phyloP scores from a whole-genome alignment of 306 rosid genomes.

The Fragaria iinumae region DNA sequence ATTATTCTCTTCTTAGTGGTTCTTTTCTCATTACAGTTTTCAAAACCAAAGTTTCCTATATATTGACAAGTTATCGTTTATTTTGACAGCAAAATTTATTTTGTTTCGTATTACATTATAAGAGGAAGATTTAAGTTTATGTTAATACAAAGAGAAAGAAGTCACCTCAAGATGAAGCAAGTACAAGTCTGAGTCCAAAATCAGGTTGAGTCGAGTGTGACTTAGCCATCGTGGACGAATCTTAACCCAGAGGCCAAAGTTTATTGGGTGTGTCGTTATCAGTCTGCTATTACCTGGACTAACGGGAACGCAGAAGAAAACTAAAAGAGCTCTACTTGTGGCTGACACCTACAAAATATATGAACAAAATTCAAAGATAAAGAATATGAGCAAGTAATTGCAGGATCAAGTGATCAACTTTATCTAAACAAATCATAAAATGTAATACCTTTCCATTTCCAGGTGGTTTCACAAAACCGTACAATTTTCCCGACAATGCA shows the following conservation, averaged over 20 bases:
- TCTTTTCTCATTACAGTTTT: no score
- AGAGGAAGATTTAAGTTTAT: no score
- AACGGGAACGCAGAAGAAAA: conserved; percentile 78
- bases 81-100: no score
- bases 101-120: no score
- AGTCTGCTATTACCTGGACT: conserved; percentile 92
- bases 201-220: conserved; percentile 66
- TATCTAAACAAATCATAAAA: not conserved
- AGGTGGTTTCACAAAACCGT: conserved; percentile 13
- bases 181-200: conserved; percentile 82
- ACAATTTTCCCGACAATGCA: conserved; percentile 11
- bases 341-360: conserved; percentile 40
- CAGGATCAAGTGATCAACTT: not conserved
- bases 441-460: conserved; percentile 42
- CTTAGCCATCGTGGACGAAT: conserved; percentile 76
- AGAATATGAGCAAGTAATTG: not conserved
- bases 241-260: conserved; percentile 44
- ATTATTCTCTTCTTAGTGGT: no score
- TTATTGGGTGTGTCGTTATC: conserved; percentile 79
- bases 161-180: conserved; percentile 77
- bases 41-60: no score
- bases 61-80: no score
- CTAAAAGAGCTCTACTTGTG: conserved; percentile 33
- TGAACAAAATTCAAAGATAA: not conserved
- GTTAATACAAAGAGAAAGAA: conserved; percentile 14